Conservation (phyloP, 202 grass and related monocot genomes). For the Schoenoplectus triqueter region DNA sequence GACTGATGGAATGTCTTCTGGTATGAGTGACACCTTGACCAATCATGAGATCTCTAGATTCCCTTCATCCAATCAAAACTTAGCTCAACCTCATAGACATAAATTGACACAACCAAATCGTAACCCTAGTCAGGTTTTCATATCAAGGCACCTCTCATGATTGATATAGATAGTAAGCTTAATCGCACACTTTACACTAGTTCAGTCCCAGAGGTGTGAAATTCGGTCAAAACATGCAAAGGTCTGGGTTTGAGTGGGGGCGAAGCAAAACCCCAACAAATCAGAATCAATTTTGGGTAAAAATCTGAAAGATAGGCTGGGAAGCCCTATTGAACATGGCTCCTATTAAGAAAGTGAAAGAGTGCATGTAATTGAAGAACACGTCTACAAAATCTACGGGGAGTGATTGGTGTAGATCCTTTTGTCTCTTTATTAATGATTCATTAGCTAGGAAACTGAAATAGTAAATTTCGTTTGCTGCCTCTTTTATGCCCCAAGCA, state of each 20-base stretch:
- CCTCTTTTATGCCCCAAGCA: neutral
- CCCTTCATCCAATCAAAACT: constrained; percentile 37
- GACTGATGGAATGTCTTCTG: constrained; percentile 43
- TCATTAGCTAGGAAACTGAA: neutral
- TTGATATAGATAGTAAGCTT: constrained; percentile 49
- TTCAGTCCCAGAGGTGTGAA: constrained; percentile 18
- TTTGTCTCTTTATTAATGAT: constrained; percentile 33
- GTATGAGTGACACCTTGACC: constrained; percentile 40
- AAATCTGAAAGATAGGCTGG: constrained; percentile 14
- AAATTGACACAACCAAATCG: constrained; percentile 33
- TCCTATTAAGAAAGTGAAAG: neutral
- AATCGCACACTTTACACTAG: constrained; percentile 34
- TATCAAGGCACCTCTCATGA: constrained; percentile 22
- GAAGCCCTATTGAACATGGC: neutral
- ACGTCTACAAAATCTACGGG: constrained; percentile 26
- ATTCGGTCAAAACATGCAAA: constrained; percentile 24
- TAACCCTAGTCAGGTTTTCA: constrained; percentile 33
- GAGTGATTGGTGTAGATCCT: constrained; percentile 31
- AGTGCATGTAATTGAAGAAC: neutral
- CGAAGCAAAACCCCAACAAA: constrained; percentile 31
- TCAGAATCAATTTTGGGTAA: constrained; percentile 22
- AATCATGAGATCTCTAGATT: constrained; percentile 41
- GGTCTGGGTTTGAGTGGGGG: constrained; percentile 30
- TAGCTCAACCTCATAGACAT: constrained; percentile 17
- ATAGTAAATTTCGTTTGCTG: constrained; percentile 17